A percentile compares a stretch with the other conserved stretches of the same genome.
Evolutionary conservation across 495 filamentous ascomycete genomes (phyloP).

Genomic region (Immersiella caudata): DNA sequence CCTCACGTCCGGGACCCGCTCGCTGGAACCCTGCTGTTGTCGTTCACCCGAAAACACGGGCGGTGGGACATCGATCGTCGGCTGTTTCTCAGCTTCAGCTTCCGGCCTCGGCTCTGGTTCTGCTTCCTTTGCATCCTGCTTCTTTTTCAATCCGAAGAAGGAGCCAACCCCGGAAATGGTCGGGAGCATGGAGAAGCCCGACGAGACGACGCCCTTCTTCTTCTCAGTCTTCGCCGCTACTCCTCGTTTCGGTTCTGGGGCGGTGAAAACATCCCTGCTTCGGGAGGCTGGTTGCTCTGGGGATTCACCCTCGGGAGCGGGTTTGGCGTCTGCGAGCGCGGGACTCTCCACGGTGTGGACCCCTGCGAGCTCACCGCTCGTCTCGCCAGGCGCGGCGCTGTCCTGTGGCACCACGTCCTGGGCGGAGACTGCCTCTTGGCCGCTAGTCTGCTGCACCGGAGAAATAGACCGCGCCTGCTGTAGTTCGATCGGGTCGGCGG

Average conservation of each 20-base stretch:
- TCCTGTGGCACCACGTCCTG: constrained; percentile 29
- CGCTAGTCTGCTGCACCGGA: constrained; percentile 18
- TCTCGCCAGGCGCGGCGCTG: constrained; percentile 14
- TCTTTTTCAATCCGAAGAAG: constrained; percentile 25
- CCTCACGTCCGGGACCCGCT: constrained; percentile 26
- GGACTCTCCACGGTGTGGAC: constrained; percentile 12
- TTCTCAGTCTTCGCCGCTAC: constrained; percentile 17
- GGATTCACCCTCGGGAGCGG: constrained; percentile 2
- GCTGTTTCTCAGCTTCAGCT: constrained; percentile 19
- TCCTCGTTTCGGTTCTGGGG: neutral
- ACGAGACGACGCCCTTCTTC: constrained; percentile 27
- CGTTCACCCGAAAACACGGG: constrained; percentile 9
- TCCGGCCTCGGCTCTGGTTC: neutral
- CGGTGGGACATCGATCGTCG: constrained; percentile 17
- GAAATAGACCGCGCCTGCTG: constrained; percentile 9
- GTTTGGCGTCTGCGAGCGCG: constrained; percentile 10
- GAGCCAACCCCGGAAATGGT: constrained; percentile 29
- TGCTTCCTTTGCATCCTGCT: constrained; percentile 3
- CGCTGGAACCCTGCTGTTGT: constrained; percentile 20
- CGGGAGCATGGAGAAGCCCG: constrained; percentile 26
- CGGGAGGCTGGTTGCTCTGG: neutral
- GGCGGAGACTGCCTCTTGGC: neutral
- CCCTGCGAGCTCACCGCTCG: constrained; percentile 26
- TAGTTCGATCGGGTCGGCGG: neutral
- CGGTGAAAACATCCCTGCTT: neutral